A percentile compares a stretch with the other conserved stretches of the same genome.
Conservation (phyloP, 1,284 basidiomycete genomes). For the Cutaneotrichosporon sp. region DNA sequence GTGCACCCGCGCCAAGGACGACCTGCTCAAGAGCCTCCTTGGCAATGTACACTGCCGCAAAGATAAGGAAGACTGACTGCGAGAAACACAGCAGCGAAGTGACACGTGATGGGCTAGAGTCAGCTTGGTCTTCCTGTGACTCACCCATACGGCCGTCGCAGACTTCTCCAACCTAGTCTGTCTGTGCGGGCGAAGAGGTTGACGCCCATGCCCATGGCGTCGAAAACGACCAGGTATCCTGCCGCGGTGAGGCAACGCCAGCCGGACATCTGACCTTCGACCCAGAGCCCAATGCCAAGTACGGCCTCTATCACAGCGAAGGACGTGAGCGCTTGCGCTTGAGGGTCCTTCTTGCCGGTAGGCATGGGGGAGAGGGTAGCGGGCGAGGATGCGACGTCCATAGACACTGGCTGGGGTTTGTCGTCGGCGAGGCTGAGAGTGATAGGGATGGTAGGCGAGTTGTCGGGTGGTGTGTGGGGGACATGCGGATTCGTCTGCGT, state of each 20-base stretch:
- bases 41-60: conserved; percentile 85
- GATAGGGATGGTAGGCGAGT: conserved; percentile 20
- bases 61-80: conserved; percentile 84
- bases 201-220: conserved; percentile 74
- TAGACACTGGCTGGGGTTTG: conserved; percentile 36
- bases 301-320: conserved; percentile 56
- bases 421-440: conserved; percentile 20
- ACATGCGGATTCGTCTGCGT: conserved; percentile 45
- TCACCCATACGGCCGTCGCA: conserved; percentile 67
- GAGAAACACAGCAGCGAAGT: conserved; percentile 79
- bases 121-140: conserved; percentile 39
- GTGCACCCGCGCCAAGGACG: conserved; percentile 59
- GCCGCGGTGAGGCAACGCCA: conserved; percentile 83
- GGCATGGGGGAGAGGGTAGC: conserved; percentile 35
- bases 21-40: conserved; percentile 89
- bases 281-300: conserved; percentile 69
- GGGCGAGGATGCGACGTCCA: conserved; percentile 27
- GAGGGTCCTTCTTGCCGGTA: conserved; percentile 42
- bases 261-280: conserved; percentile 83
- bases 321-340: conserved; percentile 50
- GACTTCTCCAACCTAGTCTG: conserved; percentile 40
- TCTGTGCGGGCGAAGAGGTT: conserved; percentile 57
- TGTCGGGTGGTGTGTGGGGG: conserved; percentile 15
- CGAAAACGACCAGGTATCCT: conserved; percentile 95
- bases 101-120: conserved; percentile 65